A percentile compares a stretch with the other conserved stretches of the same genome.
Evolutionary conservation across 306 rosid genomes (phyloP).

Genomic region (Cercis canadensis): DNA sequence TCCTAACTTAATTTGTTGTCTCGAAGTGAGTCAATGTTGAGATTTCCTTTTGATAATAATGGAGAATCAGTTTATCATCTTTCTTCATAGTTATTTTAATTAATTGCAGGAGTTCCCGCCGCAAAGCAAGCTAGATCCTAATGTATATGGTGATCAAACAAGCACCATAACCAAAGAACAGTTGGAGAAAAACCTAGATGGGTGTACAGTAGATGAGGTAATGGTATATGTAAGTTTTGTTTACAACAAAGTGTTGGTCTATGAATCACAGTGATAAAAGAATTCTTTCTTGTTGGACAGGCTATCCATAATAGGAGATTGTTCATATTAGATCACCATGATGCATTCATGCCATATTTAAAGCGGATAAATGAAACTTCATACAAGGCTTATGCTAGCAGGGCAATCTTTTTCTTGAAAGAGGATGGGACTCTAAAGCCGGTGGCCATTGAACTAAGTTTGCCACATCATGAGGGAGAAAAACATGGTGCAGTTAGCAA

Average conservation of each 20-base stretch:
- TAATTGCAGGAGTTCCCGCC: slow-evolving; percentile 72
- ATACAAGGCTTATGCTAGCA: slow-evolving; percentile 68
- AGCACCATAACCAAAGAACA: slow-evolving; percentile 64
- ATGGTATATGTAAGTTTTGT: not conserved
- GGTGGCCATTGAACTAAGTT: slow-evolving; percentile 74
- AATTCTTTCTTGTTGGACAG: slow-evolving; percentile 48
- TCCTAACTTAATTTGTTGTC: slow-evolving; percentile 55
- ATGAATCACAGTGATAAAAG: not conserved
- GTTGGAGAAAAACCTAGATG: slow-evolving; percentile 54
- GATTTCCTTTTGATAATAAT: not conserved
- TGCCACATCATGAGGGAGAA: slow-evolving; percentile 70
- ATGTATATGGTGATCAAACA: slow-evolving; percentile 66
- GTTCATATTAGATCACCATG: slow-evolving; percentile 80
- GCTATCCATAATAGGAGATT: slow-evolving; percentile 58
- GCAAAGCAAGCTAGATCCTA: slow-evolving; percentile 68
- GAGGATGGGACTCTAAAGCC: slow-evolving; percentile 71
- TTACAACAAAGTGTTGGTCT: not conserved
- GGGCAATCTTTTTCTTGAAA: slow-evolving; percentile 68
- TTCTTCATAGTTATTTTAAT: slow-evolving; percentile 1
- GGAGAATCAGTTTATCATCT: not conserved
- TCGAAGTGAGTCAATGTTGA: slow-evolving; percentile 42
- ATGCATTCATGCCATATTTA: slow-evolving; percentile 69
- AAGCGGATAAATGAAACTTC: slow-evolving; percentile 66
- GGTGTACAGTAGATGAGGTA: slow-evolving; percentile 71
- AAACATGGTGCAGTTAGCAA: slow-evolving; percentile 59